phyloP scores from a whole-genome alignment of 2,329 filamentous ascomycete genomes.

The Cladosporium sp. region DNA sequence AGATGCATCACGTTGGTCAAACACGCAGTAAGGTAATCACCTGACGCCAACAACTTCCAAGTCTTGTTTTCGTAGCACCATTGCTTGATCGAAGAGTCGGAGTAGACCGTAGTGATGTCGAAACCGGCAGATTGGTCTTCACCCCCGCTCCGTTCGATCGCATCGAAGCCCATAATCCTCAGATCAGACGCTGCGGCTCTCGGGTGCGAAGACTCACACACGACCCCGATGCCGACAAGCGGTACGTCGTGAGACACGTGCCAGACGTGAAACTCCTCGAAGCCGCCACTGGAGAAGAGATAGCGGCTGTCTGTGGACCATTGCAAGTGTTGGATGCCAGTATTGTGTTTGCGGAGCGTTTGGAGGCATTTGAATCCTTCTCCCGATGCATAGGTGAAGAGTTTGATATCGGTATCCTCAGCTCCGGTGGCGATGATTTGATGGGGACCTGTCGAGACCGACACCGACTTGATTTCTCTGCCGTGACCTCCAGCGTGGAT shows the following conservation, averaged over 20 bases:
- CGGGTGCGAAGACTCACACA: slow-evolving; percentile 49
- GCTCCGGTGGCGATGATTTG: slow-evolving; percentile 61
- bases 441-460: slow-evolving; percentile 36
- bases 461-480: slow-evolving; percentile 70
- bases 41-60: slow-evolving; percentile 36
- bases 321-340: slow-evolving; percentile 74
- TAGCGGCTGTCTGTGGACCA: slow-evolving; percentile 66
- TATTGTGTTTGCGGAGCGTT: slow-evolving; percentile 71
- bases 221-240: slow-evolving; percentile 49
- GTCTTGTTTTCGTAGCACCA: slow-evolving; percentile 21
- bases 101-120: slow-evolving; percentile 69
- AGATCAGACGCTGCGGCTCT: slow-evolving; percentile 60
- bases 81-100: slow-evolving; percentile 73
- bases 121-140: slow-evolving; percentile 35
- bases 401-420: slow-evolving; percentile 70
- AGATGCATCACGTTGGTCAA: slow-evolving; percentile 59
- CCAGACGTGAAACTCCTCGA: slow-evolving; percentile 90
- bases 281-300: slow-evolving; percentile 81
- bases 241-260: slow-evolving; percentile 52
- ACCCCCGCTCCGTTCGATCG: slow-evolving; percentile 30
- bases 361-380: slow-evolving; percentile 49
- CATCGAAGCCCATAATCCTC: slow-evolving; percentile 76
- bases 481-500: slow-evolving; percentile 75
- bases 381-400: slow-evolving; percentile 52
- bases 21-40: slow-evolving; percentile 54